Percentiles rank a stretch among this genome's conserved stretches.
Conservation (phyloP, 2,329 filamentous ascomycete species). For the Curvularia sp. region DNA sequence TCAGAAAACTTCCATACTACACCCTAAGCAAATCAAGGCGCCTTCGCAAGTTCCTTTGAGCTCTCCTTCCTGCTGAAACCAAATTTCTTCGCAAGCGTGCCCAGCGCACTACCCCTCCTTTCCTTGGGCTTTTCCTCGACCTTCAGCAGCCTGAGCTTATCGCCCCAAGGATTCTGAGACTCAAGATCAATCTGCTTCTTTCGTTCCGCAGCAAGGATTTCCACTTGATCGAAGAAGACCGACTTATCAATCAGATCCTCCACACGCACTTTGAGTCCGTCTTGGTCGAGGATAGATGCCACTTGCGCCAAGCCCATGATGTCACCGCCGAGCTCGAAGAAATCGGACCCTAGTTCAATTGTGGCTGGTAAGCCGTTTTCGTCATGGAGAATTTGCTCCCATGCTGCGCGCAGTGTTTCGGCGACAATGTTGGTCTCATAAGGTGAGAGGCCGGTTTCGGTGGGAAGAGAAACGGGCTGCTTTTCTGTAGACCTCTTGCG, state of each 20-base stretch:
- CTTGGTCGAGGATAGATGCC: slow-evolving; percentile 38
- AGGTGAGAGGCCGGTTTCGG: slow-evolving; percentile 36
- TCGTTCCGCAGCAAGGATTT: slow-evolving; percentile 35
- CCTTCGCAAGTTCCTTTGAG: slow-evolving; percentile 9
- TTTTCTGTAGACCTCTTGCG: slow-evolving; percentile 38
- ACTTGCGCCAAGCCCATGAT: slow-evolving; percentile 47
- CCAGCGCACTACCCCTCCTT: slow-evolving; percentile 18
- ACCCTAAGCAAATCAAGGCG: not conserved
- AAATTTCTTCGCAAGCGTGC: slow-evolving; percentile 27
- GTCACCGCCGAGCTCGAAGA: slow-evolving; percentile 47
- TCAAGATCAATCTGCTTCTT: slow-evolving; percentile 42
- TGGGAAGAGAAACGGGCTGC: slow-evolving; percentile 32
- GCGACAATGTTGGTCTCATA: slow-evolving; percentile 36
- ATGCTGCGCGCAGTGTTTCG: slow-evolving; percentile 36
- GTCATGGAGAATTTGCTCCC: slow-evolving; percentile 42
- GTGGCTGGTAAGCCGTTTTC: slow-evolving; percentile 29
- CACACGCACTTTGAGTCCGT: slow-evolving; percentile 36
- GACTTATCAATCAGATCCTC: slow-evolving; percentile 45
- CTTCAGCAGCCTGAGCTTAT: slow-evolving; percentile 31
- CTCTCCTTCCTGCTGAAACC: slow-evolving; percentile 33
- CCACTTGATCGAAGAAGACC: slow-evolving; percentile 42
- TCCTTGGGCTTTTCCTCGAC: slow-evolving; percentile 20
- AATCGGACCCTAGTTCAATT: slow-evolving; percentile 38
- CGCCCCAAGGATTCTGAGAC: slow-evolving; percentile 39
- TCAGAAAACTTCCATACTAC: not conserved